Percentiles rank a stretch among this genome's conserved stretches.
Evolutionary conservation across 257 asterid species (phyloP).

Genomic region (Capsicum chinense): DNA sequence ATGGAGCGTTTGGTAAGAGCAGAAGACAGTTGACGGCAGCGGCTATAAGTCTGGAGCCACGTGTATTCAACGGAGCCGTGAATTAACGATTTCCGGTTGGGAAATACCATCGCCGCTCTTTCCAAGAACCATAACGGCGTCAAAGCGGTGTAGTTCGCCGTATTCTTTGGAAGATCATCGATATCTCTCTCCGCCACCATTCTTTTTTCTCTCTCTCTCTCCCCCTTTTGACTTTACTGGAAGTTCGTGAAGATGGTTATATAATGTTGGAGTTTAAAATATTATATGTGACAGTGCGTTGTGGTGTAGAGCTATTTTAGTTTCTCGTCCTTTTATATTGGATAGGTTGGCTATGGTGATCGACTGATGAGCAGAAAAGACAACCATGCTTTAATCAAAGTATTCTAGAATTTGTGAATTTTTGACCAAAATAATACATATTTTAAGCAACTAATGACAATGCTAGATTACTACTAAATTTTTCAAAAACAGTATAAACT

Average conservation of each 20-base stretch:
- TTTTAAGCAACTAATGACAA: too few relatives aligned
- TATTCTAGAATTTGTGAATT: too few relatives aligned
- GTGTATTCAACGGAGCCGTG: constrained; percentile 73
- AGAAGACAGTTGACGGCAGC: constrained; percentile 92
- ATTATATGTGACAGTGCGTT: not conserved
- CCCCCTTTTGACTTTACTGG: not conserved
- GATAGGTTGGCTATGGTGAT: constrained; percentile 5
- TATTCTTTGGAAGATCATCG: constrained; percentile 85
- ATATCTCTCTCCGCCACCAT: constrained; percentile 66
- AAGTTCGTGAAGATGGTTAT: not conserved
- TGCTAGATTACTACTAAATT: too few relatives aligned
- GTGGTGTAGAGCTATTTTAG: not conserved
- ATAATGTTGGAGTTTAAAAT: not conserved
- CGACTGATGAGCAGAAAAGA: not conserved
- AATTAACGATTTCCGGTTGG: constrained; percentile 66
- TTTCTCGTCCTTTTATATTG: not conserved
- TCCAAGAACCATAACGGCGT: constrained; percentile 84
- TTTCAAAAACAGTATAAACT: too few relatives aligned
- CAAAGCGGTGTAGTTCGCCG: constrained; percentile 75
- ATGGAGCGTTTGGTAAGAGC: constrained; percentile 68
- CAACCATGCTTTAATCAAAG: not conserved
- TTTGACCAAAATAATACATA: too few relatives aligned
- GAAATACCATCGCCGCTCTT: constrained; percentile 82
- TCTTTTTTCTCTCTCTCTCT: constrained; percentile 32
- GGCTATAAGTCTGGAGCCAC: constrained; percentile 88